A percentile compares a stretch with the other conserved stretches of the same genome.
These are phyloP conservation scores for Silybum marianum DNA, from an alignment of 129 eudicot genomes.

Conservation along the genomic window DNA sequence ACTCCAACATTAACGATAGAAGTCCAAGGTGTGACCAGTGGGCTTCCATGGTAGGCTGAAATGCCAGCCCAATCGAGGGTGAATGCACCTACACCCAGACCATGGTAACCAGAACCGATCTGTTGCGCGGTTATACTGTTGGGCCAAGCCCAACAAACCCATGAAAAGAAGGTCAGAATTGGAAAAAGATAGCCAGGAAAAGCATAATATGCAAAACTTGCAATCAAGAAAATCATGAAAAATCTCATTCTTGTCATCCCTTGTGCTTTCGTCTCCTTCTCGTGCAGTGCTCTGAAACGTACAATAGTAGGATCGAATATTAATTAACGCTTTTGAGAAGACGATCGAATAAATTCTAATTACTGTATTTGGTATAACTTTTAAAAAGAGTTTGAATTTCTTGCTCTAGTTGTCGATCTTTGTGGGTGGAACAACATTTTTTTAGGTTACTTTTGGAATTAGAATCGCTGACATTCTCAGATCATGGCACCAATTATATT, in stretches of 20 bases:
- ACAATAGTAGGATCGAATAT: background rate
- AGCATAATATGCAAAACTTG: slow-evolving; percentile 78
- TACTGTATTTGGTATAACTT: background rate
- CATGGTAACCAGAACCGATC: slow-evolving; percentile 87
- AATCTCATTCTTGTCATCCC: slow-evolving; percentile 85
- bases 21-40: slow-evolving; percentile 83
- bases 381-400: background rate
- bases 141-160: slow-evolving; percentile 98
- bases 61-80: slow-evolving; percentile 97
- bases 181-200: slow-evolving; percentile 93
- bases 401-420: background rate
- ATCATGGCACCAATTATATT: background rate
- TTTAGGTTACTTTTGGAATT: background rate
- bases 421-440: slow-evolving; percentile 4
- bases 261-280: slow-evolving; percentile 58
- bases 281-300: slow-evolving; percentile 78
- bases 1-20: slow-evolving; percentile 80
- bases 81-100: slow-evolving; percentile 90
- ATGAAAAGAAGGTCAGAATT: slow-evolving; percentile 84
- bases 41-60: slow-evolving; percentile 94
- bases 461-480: background rate
- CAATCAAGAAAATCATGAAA: slow-evolving; percentile 64
- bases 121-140: slow-evolving; percentile 86
- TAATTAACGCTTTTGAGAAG: background rate
- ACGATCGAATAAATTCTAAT: background rate